Base-by-base conservation (phyloP, 208 protist genomes). In the Acanthamoeba triangularis region DNA sequence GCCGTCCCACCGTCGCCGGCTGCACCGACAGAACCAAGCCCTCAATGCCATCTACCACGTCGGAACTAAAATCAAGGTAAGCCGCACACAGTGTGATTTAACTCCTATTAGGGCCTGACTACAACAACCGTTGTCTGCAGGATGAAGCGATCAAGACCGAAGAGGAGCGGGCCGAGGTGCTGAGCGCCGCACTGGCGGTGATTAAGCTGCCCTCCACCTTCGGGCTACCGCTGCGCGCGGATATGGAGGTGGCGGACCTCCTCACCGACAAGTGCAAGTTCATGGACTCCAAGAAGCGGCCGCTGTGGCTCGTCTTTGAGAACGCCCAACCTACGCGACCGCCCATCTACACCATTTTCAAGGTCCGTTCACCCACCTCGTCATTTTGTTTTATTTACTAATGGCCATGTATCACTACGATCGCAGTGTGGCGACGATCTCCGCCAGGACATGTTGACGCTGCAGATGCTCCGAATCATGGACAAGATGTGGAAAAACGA, bases 391-490 rank as follows among this genome's bases (percentile, higher is more conserved):
- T 14, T 10, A n/a, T 25, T 67, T 30, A n/a, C 8, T n/a, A n/a
- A n/a, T n/a, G n/a, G 20, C n/a, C 5, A 14, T 14, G 2, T 25
- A 8, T 61, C 54, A 0, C 18, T 59, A 10, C 20, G 61, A 4
- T n/a, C n/a, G n/a, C 28, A 80, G 72, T 85, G 41, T 33, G 98
- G 98, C 37, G 99, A 99, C 93, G 99, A 99, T 96, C 94, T 99
- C 54, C 96, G 99, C 33, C 98, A 99, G 95, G 99, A 99, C 96
- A 96, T 99, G 80, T 96, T 99, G 14, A 99, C 98, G 8, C 95
- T 99, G 54, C 98, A 99, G 95, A 96, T 99, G 94, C 95, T 99
- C 2, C 95, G 97, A 37, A 94, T 99, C 37, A 99, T 99, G 98
- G 98, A 99, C 97, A 96, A 97, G 91, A 41, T 96, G 30, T 96